Evolutionary conservation across 2,329 filamentous ascomycete genomes (phyloP).

Genomic region (Ophiocordyceps camponoti-saundersi): DNA sequence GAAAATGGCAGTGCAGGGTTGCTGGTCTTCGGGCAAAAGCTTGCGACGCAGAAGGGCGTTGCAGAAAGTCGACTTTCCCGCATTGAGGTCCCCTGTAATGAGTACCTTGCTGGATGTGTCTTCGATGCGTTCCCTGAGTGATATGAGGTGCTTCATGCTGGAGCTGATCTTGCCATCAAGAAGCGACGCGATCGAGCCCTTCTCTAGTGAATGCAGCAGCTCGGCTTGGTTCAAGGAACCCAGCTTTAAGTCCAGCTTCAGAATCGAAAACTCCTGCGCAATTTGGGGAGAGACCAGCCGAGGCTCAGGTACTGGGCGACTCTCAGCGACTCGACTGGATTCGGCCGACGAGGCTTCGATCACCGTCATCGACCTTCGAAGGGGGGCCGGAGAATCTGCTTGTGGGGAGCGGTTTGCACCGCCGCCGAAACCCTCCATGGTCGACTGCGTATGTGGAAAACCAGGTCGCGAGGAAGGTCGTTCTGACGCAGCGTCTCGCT

Average conservation of each 20-base stretch:
- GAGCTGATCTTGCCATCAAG: slow-evolving; percentile 89
- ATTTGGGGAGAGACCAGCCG: slow-evolving; percentile 82
- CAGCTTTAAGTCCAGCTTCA: slow-evolving; percentile 89
- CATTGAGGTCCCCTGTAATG: slow-evolving; percentile 89
- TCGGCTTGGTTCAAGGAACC: slow-evolving; percentile 75
- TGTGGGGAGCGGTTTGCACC: slow-evolving; percentile 15
- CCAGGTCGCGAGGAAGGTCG: slow-evolving; percentile 40
- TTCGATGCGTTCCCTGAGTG: slow-evolving; percentile 83
- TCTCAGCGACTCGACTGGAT: slow-evolving; percentile 55
- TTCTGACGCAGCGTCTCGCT: slow-evolving; percentile 34
- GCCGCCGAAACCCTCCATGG: slow-evolving; percentile 25
- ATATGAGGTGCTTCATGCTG: slow-evolving; percentile 77
- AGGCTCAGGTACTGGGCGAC: slow-evolving; percentile 48
- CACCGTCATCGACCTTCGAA: slow-evolving; percentile 58
- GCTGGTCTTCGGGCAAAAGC: slow-evolving; percentile 88
- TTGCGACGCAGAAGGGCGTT: slow-evolving; percentile 91
- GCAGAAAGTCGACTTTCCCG: slow-evolving; percentile 96
- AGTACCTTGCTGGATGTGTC: slow-evolving; percentile 95
- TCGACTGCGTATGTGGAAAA: slow-evolving; percentile 46
- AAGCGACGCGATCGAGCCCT: slow-evolving; percentile 73
- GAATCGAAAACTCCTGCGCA: slow-evolving; percentile 84
- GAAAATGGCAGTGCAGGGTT: slow-evolving; percentile 96
- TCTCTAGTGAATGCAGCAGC: slow-evolving; percentile 86
- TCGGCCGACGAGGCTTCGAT: slow-evolving; percentile 41
- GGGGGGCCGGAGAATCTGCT: slow-evolving; percentile 27